Evolutionary conservation across 805 yeast genomes (phyloP), one percentile per base, ranked within the genome.

Genomic region (Allodekkera sacchari): DNA sequence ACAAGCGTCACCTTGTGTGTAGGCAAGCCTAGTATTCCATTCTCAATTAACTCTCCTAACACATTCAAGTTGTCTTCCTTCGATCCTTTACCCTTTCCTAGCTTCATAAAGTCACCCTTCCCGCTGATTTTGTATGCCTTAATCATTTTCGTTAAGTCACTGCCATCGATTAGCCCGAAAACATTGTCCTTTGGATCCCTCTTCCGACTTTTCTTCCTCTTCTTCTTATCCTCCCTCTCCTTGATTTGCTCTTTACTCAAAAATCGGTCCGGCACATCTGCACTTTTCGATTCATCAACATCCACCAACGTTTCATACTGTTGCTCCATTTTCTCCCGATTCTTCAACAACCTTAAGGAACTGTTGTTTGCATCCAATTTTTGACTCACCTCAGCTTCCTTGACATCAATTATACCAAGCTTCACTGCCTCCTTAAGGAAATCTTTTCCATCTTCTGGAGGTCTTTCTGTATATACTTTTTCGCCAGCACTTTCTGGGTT

Each of bases 361-460:
- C 37, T 44, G 31, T 50, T 51, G 25, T 44, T 32, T 17, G 32
- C 34, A 30, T 44, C 37, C 6, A 23, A 38, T 5, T 21, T 21
- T 10, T 27, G 22, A n/a, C 20, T 22, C 5, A 15, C 28, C 6
- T 35, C 30, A 6, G 30, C 30, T 13, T 45, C 47, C 11, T 41
- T 34, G 11, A 47, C 43, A 5, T 43, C 31, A 3, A 48, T 48
- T 22, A 47, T 37, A 11, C 56, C 55, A 25, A 43, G 30, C 11
- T 39, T 31, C 12, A 47, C 37, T 1, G 53, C 56, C 25, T 44
- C 35, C 22, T 45, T 32, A 11, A 48, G 25, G 25, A 44, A 40
- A 1, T 36, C 28, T 25, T 31, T 43, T 11, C 31, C 12, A 21
- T 41, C 37, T 21, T 33, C 35, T 2, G 40, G 35, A 12, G 49